Conservation (phyloP, 768 basidiomycete species). For the Chalciporus piperatus region DNA sequence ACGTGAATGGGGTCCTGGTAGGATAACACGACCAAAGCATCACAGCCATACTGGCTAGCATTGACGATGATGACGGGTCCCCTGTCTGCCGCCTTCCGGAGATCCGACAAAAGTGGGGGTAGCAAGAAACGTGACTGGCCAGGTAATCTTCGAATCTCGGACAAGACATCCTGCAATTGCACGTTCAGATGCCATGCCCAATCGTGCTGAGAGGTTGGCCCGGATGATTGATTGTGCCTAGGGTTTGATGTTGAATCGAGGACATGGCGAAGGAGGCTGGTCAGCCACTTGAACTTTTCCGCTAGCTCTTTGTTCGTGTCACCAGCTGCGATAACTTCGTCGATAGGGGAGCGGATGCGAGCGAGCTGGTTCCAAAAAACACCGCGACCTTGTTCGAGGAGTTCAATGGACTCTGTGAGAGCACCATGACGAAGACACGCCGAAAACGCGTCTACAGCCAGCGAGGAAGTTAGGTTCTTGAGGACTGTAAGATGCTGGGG, state of each 20-base stretch:
- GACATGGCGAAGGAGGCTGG: background rate
- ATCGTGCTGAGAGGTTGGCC: no score
- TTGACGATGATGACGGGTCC: conserved; percentile 34
- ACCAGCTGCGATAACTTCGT: background rate
- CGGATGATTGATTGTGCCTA: background rate
- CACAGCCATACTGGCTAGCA: conserved; percentile 24
- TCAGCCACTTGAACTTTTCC: background rate
- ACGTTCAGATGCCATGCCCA: no score
- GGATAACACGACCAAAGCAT: conserved; percentile 29
- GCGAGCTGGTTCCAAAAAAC: conserved; percentile 20
- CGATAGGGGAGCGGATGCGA: conserved; percentile 15
- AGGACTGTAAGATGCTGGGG: background rate
- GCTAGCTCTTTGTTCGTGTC: background rate
- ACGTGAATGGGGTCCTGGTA: background rate
- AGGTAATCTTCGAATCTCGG: conserved; percentile 9
- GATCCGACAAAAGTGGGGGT: conserved; percentile 9
- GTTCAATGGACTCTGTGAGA: conserved; percentile 25
- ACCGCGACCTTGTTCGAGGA: conserved; percentile 25
- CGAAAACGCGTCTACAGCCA: conserved; percentile 9
- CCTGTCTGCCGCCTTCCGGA: conserved; percentile 11
- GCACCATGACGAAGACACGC: conserved; percentile 15
- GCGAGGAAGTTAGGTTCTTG: background rate
- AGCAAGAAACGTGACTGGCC: conserved; percentile 26
- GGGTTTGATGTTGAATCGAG: background rate
- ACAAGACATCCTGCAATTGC: background rate